These are phyloP conservation scores for Leucocoprinus birnbaumii DNA, from an alignment of 768 basidiomycete genomes.

Conservation along the genomic window DNA sequence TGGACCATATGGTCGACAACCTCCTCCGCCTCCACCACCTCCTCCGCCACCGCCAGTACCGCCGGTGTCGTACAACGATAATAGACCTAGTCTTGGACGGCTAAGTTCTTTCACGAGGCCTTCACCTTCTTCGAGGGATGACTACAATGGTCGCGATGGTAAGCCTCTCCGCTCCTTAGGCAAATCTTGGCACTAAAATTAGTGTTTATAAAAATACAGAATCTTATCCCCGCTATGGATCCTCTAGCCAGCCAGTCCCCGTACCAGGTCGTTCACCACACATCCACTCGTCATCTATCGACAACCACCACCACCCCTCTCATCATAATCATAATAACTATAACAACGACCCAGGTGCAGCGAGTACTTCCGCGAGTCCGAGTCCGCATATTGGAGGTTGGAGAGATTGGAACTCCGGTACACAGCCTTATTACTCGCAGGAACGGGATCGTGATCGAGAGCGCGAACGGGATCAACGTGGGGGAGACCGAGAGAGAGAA, in stretches of 20 bases:
- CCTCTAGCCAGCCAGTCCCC: slow-evolving; percentile 6
- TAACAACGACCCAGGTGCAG: neutral
- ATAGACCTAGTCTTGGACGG: neutral
- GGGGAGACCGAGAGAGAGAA: neutral
- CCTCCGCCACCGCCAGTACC: too few relatives aligned
- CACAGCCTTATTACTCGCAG: neutral
- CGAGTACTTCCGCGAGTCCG: neutral
- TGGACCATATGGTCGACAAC: neutral
- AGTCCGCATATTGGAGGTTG: neutral
- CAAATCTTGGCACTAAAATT: too few relatives aligned
- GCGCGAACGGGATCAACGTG: neutral
- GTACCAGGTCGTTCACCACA: slow-evolving; percentile 6
- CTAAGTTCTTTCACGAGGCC: neutral
- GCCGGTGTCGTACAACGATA: too few relatives aligned
- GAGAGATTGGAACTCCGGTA: slow-evolving; percentile 4
- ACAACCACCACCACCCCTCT: too few relatives aligned
- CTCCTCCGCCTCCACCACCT: too few relatives aligned
- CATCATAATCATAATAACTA: too few relatives aligned
- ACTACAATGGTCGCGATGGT: slow-evolving; percentile 5
- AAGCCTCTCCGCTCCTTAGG: neutral
- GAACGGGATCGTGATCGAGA: neutral
- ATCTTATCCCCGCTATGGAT: neutral
- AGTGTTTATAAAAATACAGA: too few relatives aligned
- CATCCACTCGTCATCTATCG: neutral
- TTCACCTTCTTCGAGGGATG: neutral